Conservation (phyloP, 345 rosid genomes). For the Pistacia integerrima region DNA sequence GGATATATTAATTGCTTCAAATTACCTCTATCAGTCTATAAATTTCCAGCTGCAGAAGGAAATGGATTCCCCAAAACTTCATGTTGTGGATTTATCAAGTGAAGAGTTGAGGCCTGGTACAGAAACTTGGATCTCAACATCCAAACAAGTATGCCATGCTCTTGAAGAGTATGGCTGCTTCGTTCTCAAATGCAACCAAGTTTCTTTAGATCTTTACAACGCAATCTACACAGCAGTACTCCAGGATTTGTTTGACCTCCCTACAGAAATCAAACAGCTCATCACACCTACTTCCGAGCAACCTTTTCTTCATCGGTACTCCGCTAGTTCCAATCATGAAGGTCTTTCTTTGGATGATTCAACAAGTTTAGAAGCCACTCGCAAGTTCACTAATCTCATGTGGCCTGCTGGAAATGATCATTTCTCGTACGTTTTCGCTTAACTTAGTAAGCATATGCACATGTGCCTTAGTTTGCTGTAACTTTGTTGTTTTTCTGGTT, state of each 20-base stretch:
- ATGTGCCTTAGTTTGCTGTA: too few relatives aligned
- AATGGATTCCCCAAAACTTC: neutral
- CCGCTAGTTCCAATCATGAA: neutral
- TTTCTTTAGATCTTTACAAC: neutral
- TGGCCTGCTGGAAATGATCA: constrained; percentile 1
- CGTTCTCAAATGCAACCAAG: neutral
- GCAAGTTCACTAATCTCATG: neutral
- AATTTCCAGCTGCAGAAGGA: too few relatives aligned
- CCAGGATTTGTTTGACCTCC: neutral
- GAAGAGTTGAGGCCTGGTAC: neutral
- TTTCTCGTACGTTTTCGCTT: neutral
- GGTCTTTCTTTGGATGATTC: neutral
- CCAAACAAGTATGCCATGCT: constrained; percentile 3
- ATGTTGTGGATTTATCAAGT: too few relatives aligned
- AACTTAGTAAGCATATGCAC: too few relatives aligned
- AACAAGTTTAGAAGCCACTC: neutral
- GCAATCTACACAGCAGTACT: neutral
- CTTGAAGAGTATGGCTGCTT: constrained; percentile 15
- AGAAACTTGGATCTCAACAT: neutral
- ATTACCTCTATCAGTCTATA: too few relatives aligned
- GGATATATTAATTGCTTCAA: too few relatives aligned
- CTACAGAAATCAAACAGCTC: neutral
- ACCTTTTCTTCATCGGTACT: neutral
- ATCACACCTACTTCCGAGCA: neutral
- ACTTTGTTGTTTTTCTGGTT: neutral